A percentile compares a stretch with the other conserved stretches of the same genome.
Evolutionary conservation across 495 filamentous ascomycete genomes (phyloP).

Genomic region (Lophiostoma macrostomum): DNA sequence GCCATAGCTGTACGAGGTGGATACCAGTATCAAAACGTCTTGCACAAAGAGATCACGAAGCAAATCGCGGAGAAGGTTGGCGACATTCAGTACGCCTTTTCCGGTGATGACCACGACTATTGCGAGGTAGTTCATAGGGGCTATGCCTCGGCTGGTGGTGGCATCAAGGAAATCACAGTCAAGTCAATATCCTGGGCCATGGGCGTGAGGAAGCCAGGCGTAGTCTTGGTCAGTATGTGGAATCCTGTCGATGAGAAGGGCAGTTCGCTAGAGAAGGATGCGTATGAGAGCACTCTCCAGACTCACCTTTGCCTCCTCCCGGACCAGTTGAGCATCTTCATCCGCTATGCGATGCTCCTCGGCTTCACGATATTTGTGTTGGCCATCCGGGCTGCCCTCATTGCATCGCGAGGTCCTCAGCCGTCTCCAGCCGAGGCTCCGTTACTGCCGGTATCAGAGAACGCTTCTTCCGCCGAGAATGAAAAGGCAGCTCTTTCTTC

Average conservation of each 20-base stretch:
- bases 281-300: slow-evolving; percentile 61
- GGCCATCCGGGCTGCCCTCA: slow-evolving; percentile 57
- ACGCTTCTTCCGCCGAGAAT: slow-evolving; percentile 27
- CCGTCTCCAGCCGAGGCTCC: slow-evolving; percentile 3
- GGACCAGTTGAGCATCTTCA: slow-evolving; percentile 77
- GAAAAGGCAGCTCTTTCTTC: slow-evolving; percentile 28
- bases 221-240: slow-evolving; percentile 84
- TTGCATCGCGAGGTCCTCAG: slow-evolving; percentile 27
- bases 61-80: slow-evolving; percentile 46
- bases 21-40: slow-evolving; percentile 97
- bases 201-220: slow-evolving; percentile 88
- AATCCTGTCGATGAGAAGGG: slow-evolving; percentile 75
- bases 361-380: slow-evolving; percentile 59
- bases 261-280: slow-evolving; percentile 44
- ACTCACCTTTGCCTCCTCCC: slow-evolving; percentile 90
- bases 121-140: slow-evolving; percentile 79
- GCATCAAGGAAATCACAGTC: slow-evolving; percentile 84
- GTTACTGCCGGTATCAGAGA: slow-evolving; percentile 18
- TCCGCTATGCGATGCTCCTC: slow-evolving; percentile 66
- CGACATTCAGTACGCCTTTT: slow-evolving; percentile 77
- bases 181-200: slow-evolving; percentile 94
- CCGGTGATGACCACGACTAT: slow-evolving; percentile 97
- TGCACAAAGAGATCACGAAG: slow-evolving; percentile 68
- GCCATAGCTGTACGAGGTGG: slow-evolving; percentile 71
- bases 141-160: slow-evolving; percentile 57